Conservation (phyloP, 2,329 filamentous ascomycete genomes). For the Alternaria ventricosa region DNA sequence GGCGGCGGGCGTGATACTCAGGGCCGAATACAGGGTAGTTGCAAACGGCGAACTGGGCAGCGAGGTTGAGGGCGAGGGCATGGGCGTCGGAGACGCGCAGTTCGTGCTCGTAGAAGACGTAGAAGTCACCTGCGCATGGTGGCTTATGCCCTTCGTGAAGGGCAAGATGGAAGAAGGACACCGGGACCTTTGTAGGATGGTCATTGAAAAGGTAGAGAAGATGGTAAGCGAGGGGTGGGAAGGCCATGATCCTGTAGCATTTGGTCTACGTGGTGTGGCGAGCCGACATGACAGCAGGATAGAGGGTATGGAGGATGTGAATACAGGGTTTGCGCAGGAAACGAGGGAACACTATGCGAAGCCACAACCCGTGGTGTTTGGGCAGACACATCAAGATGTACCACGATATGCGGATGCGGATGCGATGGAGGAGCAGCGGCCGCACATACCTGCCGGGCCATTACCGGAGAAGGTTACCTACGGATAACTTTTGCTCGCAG, state of each 20-base stretch:
- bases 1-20: slow-evolving; percentile 34
- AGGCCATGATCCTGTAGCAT: neutral
- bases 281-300: slow-evolving; percentile 19
- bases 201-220: slow-evolving; percentile 42
- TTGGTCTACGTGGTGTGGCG: neutral
- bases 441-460: slow-evolving; percentile 6
- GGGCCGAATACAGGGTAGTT: slow-evolving; percentile 43
- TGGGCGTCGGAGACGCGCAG: slow-evolving; percentile 39
- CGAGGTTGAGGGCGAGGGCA: slow-evolving; percentile 42
- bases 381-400: neutral
- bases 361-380: slow-evolving; percentile 1
- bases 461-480: slow-evolving; percentile 35
- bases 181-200: slow-evolving; percentile 40
- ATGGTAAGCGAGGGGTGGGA: slow-evolving; percentile 13
- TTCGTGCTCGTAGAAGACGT: slow-evolving; percentile 47
- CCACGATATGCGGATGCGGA: slow-evolving; percentile 13
- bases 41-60: slow-evolving; percentile 27
- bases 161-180: slow-evolving; percentile 44
- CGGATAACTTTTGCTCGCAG: slow-evolving; percentile 10
- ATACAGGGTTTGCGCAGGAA: slow-evolving; percentile 8
- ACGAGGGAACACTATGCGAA: slow-evolving; percentile 2
- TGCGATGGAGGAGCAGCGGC: slow-evolving; percentile 18
- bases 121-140: slow-evolving; percentile 42
- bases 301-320: slow-evolving; percentile 9
- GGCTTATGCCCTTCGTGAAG: slow-evolving; percentile 46